Base-by-base conservation (phyloP, 2,329 filamentous ascomycete genomes). In the Botrytis fragariae region DNA sequence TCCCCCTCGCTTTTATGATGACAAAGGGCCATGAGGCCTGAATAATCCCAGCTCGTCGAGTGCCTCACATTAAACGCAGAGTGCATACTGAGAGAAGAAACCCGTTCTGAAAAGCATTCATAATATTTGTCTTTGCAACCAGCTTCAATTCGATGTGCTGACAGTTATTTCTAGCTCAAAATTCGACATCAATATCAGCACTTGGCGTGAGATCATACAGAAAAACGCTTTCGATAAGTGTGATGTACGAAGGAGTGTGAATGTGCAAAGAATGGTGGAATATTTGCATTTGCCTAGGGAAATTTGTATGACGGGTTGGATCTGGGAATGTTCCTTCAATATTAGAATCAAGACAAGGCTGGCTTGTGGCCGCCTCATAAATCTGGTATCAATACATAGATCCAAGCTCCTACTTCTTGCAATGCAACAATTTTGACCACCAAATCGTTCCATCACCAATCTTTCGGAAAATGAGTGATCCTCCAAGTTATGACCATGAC, bases 1-100 rank as follows among this genome's bases (percentile, higher is more conserved):
- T 16, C 4, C 5, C 22, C n/a, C 39, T 25, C 74, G 79, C 80
- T 90, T 86, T 83, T 80, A 92, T 97, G 96, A 98, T 98, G 96
- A 98, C 91, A 92, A 97, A 97, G 92, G 96, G 94, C 93, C 91
- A 88, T 87, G 86, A 85, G 88, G 93, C 94, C 95, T 92, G 92
- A 94, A 81, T 93, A 95, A 97, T 93, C 96, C 96, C 96, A 99
- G 96, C 96, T 99, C 96, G 92, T 97, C 92, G 95, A 98, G 91
- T 90, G 89, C 89, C 92, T 93, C 90, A 88, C 71, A 84, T 85
- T 86, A 84, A 90, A 93, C 90, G 88, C 88, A 87, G 92, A 93
- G 92, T 87, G 87, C 88, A 89, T 90, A 83, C 85, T 98, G 95
- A 97, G 94, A 98, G 92, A 87, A 93, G 75, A 81, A 81, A 81